Percentiles rank a stretch among this genome's conserved stretches.
phyloP scores from a whole-genome alignment of 768 basidiomycete genomes.

The Boletus sp. region DNA sequence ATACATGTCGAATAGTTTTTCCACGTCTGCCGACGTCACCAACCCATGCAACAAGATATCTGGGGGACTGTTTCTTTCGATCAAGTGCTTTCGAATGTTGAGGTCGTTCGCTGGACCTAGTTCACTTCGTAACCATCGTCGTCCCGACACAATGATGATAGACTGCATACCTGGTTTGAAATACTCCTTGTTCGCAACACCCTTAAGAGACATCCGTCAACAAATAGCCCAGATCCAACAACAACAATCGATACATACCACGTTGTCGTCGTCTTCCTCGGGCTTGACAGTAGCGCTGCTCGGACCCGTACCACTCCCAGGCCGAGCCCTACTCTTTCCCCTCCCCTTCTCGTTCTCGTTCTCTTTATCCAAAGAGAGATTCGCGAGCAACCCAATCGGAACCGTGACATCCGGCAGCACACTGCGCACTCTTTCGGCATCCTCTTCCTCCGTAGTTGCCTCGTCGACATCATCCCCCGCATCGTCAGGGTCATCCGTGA shows the following conservation, averaged over 20 bases:
- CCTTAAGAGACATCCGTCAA: slow-evolving; percentile 40
- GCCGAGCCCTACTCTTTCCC: slow-evolving; percentile 34
- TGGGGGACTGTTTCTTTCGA: slow-evolving; percentile 76
- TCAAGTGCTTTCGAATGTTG: slow-evolving; percentile 63
- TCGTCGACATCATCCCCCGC: slow-evolving; percentile 33
- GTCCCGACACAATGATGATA: neutral
- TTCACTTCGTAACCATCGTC: neutral
- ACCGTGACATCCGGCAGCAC: slow-evolving; percentile 68
- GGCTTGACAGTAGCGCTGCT: slow-evolving; percentile 24
- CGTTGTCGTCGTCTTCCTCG: slow-evolving; percentile 60
- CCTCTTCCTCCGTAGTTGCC: slow-evolving; percentile 36
- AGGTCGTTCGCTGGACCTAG: slow-evolving; percentile 73
- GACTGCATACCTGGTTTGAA: slow-evolving; percentile 65
- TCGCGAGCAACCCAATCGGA: slow-evolving; percentile 74
- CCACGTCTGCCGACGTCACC: slow-evolving; percentile 74
- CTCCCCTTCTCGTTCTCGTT: slow-evolving; percentile 42
- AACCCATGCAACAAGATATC: slow-evolving; percentile 81
- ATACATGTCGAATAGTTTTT: slow-evolving; percentile 81
- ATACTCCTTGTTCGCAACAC: slow-evolving; percentile 77
- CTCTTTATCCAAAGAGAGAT: slow-evolving; percentile 61
- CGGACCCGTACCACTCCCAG: slow-evolving; percentile 21
- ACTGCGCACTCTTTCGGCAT: slow-evolving; percentile 45
- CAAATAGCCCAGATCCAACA: neutral
- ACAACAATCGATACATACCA: slow-evolving; percentile 38
- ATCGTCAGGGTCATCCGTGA: slow-evolving; percentile 39